These are phyloP conservation scores for Penicillium malachiteum DNA, from an alignment of 495 filamentous ascomycete species.

Conservation along the genomic window DNA sequence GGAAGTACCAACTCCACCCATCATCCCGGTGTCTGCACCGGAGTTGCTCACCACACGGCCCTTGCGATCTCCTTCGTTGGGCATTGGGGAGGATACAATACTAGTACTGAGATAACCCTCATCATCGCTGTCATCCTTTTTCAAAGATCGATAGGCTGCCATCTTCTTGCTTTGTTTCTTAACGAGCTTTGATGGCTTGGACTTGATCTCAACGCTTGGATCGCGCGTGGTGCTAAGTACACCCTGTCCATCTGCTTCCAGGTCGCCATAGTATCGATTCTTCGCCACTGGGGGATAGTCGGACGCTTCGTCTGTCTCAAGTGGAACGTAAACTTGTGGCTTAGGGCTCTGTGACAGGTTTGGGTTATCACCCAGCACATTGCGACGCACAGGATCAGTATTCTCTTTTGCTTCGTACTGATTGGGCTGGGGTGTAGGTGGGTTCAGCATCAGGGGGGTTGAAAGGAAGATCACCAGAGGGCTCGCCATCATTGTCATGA, in stretches of 20 bases:
- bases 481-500: constrained; percentile 38
- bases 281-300: constrained; percentile 27
- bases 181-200: constrained; percentile 33
- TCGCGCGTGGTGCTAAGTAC: constrained; percentile 25
- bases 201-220: constrained; percentile 14
- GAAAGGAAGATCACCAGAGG: constrained; percentile 29
- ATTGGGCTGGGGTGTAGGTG: constrained; percentile 49
- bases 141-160: constrained; percentile 36
- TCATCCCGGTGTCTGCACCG: constrained; percentile 38
- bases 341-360: constrained; percentile 33
- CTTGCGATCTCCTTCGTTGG: constrained; percentile 40
- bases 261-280: constrained; percentile 39
- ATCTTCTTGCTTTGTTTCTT: constrained; percentile 37
- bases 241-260: constrained; percentile 25
- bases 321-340: constrained; percentile 13
- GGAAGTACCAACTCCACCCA: constrained; percentile 23
- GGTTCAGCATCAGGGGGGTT: constrained; percentile 54
- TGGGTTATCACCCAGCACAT: constrained; percentile 35
- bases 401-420: constrained; percentile 21
- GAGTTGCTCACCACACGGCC: constrained; percentile 54
- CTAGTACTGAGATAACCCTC: constrained; percentile 14
- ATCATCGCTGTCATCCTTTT: constrained; percentile 32
- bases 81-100: constrained; percentile 24
- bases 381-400: constrained; percentile 26
- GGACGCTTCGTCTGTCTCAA: background rate